These are phyloP conservation scores for Mucor irregularis DNA, from an alignment of 371 early-diverging fungal species.

Conservation along the genomic window DNA sequence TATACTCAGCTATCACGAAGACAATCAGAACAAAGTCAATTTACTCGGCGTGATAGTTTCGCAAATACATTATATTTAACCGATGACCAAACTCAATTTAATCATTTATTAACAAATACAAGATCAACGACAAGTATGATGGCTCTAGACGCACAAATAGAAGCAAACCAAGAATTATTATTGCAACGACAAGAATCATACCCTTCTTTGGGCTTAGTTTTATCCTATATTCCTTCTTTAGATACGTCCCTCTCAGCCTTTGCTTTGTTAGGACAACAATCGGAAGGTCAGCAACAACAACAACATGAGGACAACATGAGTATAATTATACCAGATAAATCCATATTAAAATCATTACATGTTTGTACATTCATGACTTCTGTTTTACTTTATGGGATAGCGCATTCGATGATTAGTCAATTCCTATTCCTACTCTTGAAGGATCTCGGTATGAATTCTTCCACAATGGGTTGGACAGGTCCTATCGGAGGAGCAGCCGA, in stretches of 20 bases:
- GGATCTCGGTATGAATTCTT: slow-evolving; percentile 33
- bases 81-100: background rate
- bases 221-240: slow-evolving; percentile 40
- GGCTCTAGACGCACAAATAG: slow-evolving; percentile 5
- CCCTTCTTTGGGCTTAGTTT: slow-evolving; percentile 43
- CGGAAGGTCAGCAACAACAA: background rate
- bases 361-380: slow-evolving; percentile 30
- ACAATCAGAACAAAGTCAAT: background rate
- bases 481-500: slow-evolving; percentile 40
- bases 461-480: slow-evolving; percentile 42
- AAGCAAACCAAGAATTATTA: slow-evolving; percentile 3
- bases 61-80: slow-evolving; percentile 3
- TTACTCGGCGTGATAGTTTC: background rate
- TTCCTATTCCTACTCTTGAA: slow-evolving; percentile 36
- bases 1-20: background rate
- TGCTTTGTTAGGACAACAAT: slow-evolving; percentile 16
- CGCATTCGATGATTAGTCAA: slow-evolving; percentile 40
- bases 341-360: slow-evolving; percentile 16
- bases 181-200: slow-evolving; percentile 11
- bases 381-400: slow-evolving; percentile 32
- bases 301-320: too few relatives aligned
- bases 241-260: slow-evolving; percentile 37
- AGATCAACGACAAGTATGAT: slow-evolving; percentile 5
- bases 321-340: slow-evolving; percentile 6
- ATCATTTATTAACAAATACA: background rate